Evolutionary conservation across 768 basidiomycete species (phyloP), one percentile per base, ranked within the genome.

Genomic region (Amanita pallidorosea): DNA sequence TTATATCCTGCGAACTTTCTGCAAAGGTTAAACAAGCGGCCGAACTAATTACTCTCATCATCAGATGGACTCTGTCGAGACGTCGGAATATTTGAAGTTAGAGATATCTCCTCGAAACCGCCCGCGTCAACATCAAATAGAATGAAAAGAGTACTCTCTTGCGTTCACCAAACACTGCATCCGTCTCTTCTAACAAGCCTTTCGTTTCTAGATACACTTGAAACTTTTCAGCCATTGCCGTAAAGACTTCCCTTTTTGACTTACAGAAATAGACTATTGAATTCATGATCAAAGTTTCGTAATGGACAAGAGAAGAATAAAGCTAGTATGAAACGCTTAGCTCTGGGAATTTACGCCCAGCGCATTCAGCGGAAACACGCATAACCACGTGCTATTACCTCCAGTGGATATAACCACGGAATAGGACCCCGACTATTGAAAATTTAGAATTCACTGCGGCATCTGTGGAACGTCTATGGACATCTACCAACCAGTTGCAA

Each of bases 401-500:
- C 88, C n/a, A 85, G 86, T 49, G 88, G 86, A 66, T 88, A 88
- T 41, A 88, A 65, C 87, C 88, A 92, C 35, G 89, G 89, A 49
- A 92, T 73, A 29, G 88, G 89, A 36, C 91, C 91, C 88, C 88
- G 91, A 59, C 83, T 82, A 46, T 20, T 12, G 23, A 12, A 41
- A 17, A 47, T n/a, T 42, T 12, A 57, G 49, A 13, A 44, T 50
- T 34, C 15, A n/a, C 33, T 80, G 77, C 0, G 94, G 89, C 3
- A 93, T 96, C 55, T 77, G 75, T 1, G 87, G 75, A 29, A 90
- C 78, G 61, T 95, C 91, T 33, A 96, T 76, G 60, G 88, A 88
- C 79, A 96, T 88, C 82, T 87, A 96, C 80, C 83, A 93, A 13
- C 93, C 94, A 2, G 88, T 90, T 18, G 86, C 72, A 11, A 79